Evolutionary conservation across 2,329 filamentous ascomycete species (phyloP).

Genomic region (Emmonsiellopsis sp.): DNA sequence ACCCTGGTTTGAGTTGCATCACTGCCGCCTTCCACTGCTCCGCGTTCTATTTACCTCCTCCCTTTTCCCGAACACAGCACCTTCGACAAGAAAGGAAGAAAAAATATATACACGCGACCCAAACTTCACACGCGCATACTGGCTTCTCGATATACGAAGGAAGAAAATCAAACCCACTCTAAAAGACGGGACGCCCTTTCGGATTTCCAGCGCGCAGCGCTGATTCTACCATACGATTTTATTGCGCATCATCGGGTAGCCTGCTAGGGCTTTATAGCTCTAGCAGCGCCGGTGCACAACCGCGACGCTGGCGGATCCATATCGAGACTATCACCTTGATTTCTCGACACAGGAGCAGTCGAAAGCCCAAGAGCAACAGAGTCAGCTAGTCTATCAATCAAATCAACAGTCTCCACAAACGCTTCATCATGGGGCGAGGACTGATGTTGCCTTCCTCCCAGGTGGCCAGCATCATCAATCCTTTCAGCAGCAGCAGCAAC

Average conservation of each 20-base stretch:
- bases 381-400: conserved; percentile 54
- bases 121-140: neutral
- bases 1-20: neutral
- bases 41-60: neutral
- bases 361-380: conserved; percentile 55
- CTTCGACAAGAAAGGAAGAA: neutral
- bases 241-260: conserved; percentile 16
- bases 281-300: conserved; percentile 64
- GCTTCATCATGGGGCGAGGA: conserved; percentile 24
- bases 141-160: neutral
- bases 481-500: conserved; percentile 28
- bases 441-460: conserved; percentile 24
- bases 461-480: conserved; percentile 22
- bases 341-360: conserved; percentile 60
- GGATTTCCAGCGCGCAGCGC: neutral
- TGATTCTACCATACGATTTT: conserved; percentile 3
- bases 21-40: neutral
- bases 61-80: neutral
- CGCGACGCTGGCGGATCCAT: conserved; percentile 65
- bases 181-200: neutral
- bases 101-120: neutral
- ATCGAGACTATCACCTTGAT: conserved; percentile 68
- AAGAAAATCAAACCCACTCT: neutral
- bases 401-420: conserved; percentile 27
- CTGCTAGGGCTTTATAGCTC: conserved; percentile 64